Evolutionary conservation across 1,284 basidiomycete species (phyloP).

Genomic region (Ceratobasidium sp.): DNA sequence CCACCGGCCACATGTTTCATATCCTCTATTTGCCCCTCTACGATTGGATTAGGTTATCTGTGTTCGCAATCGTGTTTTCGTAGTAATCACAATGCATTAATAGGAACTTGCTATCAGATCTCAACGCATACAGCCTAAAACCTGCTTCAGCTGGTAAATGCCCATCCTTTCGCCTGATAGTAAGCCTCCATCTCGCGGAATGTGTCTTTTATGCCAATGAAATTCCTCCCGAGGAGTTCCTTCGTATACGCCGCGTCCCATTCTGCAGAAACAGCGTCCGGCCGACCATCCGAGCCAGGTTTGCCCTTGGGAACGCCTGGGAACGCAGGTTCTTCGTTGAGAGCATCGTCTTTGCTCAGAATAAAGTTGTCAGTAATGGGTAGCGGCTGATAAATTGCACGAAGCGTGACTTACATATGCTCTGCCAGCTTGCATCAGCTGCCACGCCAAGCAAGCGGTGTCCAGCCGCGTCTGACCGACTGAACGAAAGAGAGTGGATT

Average conservation of each 20-base stretch:
- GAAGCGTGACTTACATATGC: slow-evolving; percentile 16
- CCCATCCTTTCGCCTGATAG: slow-evolving; percentile 31
- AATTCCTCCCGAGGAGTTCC: slow-evolving; percentile 28
- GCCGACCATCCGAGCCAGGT: slow-evolving; percentile 16
- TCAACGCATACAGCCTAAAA: too few relatives aligned
- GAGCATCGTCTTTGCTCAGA: slow-evolving; percentile 10
- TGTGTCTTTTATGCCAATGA: slow-evolving; percentile 32
- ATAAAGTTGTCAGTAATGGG: not conserved
- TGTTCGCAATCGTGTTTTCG: too few relatives aligned
- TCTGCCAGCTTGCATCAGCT: slow-evolving; percentile 13
- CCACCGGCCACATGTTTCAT: too few relatives aligned
- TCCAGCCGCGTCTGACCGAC: slow-evolving; percentile 11
- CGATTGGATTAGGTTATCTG: too few relatives aligned
- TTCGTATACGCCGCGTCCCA: slow-evolving; percentile 7
- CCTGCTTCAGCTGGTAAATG: not conserved
- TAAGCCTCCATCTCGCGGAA: slow-evolving; percentile 30
- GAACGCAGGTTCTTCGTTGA: slow-evolving; percentile 34
- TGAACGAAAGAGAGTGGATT: slow-evolving; percentile 16
- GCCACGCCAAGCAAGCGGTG: slow-evolving; percentile 7
- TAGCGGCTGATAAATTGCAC: too few relatives aligned
- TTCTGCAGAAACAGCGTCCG: slow-evolving; percentile 1
- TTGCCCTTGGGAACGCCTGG: slow-evolving; percentile 45
- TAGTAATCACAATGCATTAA: too few relatives aligned
- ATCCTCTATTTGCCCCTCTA: too few relatives aligned
- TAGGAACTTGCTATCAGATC: too few relatives aligned